Conservation (phyloP, 768 basidiomycete genomes). For the Psilocybe cyanescens region DNA sequence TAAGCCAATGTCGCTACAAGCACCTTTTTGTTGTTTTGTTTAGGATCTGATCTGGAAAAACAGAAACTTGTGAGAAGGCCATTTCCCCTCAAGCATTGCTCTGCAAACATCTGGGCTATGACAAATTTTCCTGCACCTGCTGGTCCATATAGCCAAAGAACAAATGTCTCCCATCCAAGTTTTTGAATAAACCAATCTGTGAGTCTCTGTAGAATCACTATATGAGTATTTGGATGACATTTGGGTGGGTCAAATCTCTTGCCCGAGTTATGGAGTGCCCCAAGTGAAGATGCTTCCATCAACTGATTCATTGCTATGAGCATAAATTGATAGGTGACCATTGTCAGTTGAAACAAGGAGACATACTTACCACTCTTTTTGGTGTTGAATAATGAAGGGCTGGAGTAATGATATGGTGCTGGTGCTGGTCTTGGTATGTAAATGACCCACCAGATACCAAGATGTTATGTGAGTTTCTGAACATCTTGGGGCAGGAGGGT, state of each 20-base stretch:
- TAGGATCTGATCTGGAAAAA: conserved; percentile 9
- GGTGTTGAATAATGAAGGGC: no score
- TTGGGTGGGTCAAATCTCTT: conserved; percentile 14
- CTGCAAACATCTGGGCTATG: conserved; percentile 18
- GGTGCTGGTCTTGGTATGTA: no score
- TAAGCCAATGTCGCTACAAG: conserved; percentile 19
- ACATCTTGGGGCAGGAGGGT: no score
- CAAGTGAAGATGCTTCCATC: neutral
- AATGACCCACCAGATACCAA: no score
- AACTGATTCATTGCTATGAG: neutral
- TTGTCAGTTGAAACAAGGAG: no score
- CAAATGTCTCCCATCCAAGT: neutral
- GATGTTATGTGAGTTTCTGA: no score
- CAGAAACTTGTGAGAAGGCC: conserved; percentile 17
- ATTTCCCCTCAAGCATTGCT: neutral
- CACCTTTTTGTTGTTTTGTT: neutral
- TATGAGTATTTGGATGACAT: conserved; percentile 19
- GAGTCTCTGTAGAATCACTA: conserved; percentile 9
- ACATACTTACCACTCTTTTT: no score
- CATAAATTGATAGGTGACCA: no score
- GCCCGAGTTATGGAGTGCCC: conserved; percentile 12
- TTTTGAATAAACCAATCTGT: conserved; percentile 10
- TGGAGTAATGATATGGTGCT: no score
- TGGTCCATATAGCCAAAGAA: conserved; percentile 21
- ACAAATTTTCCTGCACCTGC: conserved; percentile 26